Conservation (phyloP, 2,329 filamentous ascomycete species). For the Mollisiaceae sp. region DNA sequence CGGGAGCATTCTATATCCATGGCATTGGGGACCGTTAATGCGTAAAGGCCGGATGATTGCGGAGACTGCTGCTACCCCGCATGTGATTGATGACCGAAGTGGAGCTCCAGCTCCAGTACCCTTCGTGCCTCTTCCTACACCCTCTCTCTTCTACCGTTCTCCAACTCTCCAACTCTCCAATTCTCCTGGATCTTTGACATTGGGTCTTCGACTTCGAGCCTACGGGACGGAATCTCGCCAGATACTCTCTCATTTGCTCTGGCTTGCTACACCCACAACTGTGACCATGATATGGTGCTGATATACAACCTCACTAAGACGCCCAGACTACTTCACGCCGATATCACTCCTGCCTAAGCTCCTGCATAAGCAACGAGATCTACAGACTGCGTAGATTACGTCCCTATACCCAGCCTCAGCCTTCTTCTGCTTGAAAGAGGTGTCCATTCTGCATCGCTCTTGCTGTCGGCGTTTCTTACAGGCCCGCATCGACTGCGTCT, state of each 20-base stretch:
- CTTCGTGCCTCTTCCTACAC: not conserved
- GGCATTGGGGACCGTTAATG: not conserved
- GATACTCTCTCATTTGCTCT: not conserved
- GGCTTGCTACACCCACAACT: not conserved
- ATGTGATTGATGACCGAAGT: conserved; percentile 6
- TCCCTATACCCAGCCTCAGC: not conserved
- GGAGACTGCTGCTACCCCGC: conserved; percentile 10
- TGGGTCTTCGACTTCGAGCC: not conserved
- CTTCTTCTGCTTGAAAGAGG: not conserved
- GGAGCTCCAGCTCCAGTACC: not conserved
- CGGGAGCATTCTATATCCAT: not conserved
- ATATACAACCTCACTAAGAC: not conserved
- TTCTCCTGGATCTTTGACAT: not conserved
- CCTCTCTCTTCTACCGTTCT: not conserved
- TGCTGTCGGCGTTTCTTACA: not conserved
- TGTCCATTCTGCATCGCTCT: not conserved
- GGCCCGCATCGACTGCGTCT: not conserved
- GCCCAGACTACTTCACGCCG: not conserved
- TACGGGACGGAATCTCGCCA: not conserved
- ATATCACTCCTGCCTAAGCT: not conserved
- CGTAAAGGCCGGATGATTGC: conserved; percentile 10
- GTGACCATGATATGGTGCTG: not conserved
- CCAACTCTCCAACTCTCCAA: not conserved
- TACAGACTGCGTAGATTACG: not conserved
- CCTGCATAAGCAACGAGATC: not conserved